Conservation (phyloP, 2,329 filamentous ascomycete genomes). For the Aspergillus viridinutans region DNA sequence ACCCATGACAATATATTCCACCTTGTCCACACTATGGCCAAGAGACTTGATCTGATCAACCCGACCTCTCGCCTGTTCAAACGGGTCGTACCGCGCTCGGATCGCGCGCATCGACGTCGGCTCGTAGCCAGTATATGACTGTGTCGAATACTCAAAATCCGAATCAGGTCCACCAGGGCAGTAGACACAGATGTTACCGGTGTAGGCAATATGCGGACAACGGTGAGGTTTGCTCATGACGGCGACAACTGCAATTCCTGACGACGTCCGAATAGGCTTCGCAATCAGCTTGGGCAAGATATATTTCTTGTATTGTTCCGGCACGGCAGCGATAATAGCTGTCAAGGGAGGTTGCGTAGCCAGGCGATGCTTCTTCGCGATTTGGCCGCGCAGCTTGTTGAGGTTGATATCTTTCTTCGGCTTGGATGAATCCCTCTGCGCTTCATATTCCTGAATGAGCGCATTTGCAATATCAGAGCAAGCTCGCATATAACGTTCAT, state of each 20-base stretch:
- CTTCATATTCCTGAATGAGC: constrained; percentile 90
- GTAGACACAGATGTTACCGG: constrained; percentile 98
- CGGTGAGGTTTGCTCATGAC: constrained; percentile 99
- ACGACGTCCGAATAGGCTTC: constrained; percentile 93
- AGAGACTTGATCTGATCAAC: constrained; percentile 96
- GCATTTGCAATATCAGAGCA: constrained; percentile 94
- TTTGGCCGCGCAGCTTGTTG: constrained; percentile 78
- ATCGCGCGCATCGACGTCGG: constrained; percentile 98
- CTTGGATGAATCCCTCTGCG: constrained; percentile 66
- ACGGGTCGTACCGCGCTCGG: constrained; percentile 92
- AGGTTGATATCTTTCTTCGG: constrained; percentile 85
- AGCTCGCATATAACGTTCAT: constrained; percentile 87
- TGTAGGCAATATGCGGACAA: constrained; percentile 97
- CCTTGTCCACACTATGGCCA: constrained; percentile 96
- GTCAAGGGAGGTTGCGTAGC: constrained; percentile 85
- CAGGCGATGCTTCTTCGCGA: constrained; percentile 89
- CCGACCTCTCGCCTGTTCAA: constrained; percentile 90
- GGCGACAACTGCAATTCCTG: constrained; percentile 94
- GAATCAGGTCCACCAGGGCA: constrained; percentile 96
- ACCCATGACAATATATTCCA: constrained; percentile 99
- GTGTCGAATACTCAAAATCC: constrained; percentile 98
- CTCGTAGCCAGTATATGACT: constrained; percentile 98
- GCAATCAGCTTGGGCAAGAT: constrained; percentile 94
- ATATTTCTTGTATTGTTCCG: constrained; percentile 99
- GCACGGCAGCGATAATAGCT: constrained; percentile 94